Conservation (phyloP, 1,139 yeast genomes). For the Lodderomyces orthopsilosis region DNA sequence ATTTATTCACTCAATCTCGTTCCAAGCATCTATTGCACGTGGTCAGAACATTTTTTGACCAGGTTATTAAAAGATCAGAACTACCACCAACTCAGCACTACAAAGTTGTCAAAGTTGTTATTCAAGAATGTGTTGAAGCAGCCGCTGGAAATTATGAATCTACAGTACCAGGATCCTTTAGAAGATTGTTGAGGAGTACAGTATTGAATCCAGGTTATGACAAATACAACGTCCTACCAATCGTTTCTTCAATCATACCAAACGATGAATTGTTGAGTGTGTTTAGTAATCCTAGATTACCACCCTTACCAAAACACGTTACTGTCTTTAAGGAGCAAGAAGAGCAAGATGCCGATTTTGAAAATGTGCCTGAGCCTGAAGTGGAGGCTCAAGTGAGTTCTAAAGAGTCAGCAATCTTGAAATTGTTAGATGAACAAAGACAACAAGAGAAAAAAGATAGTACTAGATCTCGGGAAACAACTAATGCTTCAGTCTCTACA, state of each 20-base stretch:
- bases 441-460: slow-evolving; percentile 7
- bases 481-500: neutral
- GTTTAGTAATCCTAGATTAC: slow-evolving; percentile 75
- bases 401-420: slow-evolving; percentile 10
- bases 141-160: slow-evolving; percentile 25
- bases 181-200: slow-evolving; percentile 45
- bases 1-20: slow-evolving; percentile 48
- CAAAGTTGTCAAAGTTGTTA: slow-evolving; percentile 55
- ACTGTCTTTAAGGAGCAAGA: slow-evolving; percentile 18
- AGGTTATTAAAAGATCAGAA: slow-evolving; percentile 47
- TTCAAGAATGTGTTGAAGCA: slow-evolving; percentile 45
- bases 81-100: slow-evolving; percentile 65
- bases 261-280: slow-evolving; percentile 46
- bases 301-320: slow-evolving; percentile 50
- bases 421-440: slow-evolving; percentile 5
- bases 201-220: slow-evolving; percentile 65
- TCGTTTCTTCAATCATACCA: slow-evolving; percentile 54
- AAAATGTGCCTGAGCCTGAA: slow-evolving; percentile 16
- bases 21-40: slow-evolving; percentile 32
- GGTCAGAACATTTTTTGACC: slow-evolving; percentile 49
- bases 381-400: slow-evolving; percentile 9
- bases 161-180: slow-evolving; percentile 29
- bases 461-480: too few relatives aligned
- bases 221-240: slow-evolving; percentile 66
- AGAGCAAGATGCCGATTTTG: slow-evolving; percentile 5